Evolutionary conservation across 352 stramenopile species (phyloP), one percentile per base, ranked within the genome.

Genomic region (Phytophthora pluvialis): DNA sequence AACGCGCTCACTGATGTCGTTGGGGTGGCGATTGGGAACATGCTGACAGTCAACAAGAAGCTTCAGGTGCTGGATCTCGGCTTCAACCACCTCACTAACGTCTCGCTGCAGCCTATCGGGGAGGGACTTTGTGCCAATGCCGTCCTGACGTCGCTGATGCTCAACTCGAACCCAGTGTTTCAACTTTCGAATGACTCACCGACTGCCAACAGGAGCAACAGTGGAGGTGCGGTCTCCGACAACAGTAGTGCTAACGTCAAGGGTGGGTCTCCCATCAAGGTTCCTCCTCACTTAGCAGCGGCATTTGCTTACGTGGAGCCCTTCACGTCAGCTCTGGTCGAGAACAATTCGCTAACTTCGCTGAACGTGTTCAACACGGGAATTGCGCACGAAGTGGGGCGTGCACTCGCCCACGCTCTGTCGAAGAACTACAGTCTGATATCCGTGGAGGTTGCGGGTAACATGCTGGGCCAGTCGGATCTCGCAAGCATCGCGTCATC

Each of bases 331-430:
- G 70, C 78, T 7, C 40, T 90, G 25, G 67, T 68, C 2, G 13
- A 45, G 10, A 88, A 73, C 28, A 69, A 26, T 16, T 74, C 78
- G n/a, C 69, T 92, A 29, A 80, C 73, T 5, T 64, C 72, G 0
- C 56, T 92, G 16, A 89, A 85, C 12, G 43, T 92, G 25, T 92
- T 88, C 64, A 80, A 72, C 48, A 90, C 77, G 8, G 72, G 82
- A 2, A 86, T 90, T 45, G 72, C 62, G 15, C 59, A 75, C 42
- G 83, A 92, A 31, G 68, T 77, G 2, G 81, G 80, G 0, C 77
- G 68, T 9, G 72, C 71, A 5, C 59, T 90, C 1, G 55, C 68
- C 2, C 72, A 86, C 16, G 66, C 80, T 13, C 49, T 92, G 4
- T 48, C 70, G 2, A 86, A 76, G 56, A 92, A 90, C 58, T 45